Evolutionary conservation across 495 filamentous ascomycete genomes (phyloP), one percentile per base, ranked within the genome.

Genomic region (Pyronema domesticum): DNA sequence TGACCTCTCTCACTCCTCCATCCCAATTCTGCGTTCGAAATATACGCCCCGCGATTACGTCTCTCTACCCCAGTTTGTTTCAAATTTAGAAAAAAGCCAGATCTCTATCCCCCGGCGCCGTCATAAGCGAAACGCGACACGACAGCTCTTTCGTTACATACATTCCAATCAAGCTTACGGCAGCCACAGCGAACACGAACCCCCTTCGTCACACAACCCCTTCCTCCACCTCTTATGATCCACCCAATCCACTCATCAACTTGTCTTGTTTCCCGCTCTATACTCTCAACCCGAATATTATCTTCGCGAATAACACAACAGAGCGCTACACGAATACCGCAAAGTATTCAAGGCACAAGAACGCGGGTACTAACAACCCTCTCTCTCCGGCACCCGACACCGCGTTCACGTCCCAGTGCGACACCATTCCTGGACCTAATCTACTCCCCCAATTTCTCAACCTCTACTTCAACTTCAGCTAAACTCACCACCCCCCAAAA

Each of bases 361-460:
- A 14, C 43, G 6, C 11, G 23, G 23, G 23, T 30, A 30, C 5
- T 30, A 30, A 8, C 43, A 3, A 46, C 36, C 11, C 7, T 37
- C n/a, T 15, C n/a, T 13, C 37, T 10, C 15, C 37, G 19, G 14
- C 15, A 11, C 6, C 19, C 50, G 9, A n/a, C 46, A 51, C n/a
- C 55, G 44, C 43, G 60, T 49, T 33, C 23, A 37, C 23, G 18
- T 36, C 18, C n/a, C n/a, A n/a, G n/a, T n/a, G n/a, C n/a, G n/a
- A n/a, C n/a, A n/a, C n/a, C n/a, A n/a, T n/a, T n/a, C n/a, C n/a
- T n/a, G n/a, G n/a, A n/a, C n/a, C n/a, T n/a, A n/a, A n/a, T n/a
- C n/a, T n/a, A n/a, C n/a, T n/a, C n/a, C n/a, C n/a, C n/a, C n/a
- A n/a, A n/a, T n/a, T n/a, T n/a, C n/a, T n/a, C n/a, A n/a, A n/a